Percentiles rank a stretch among this genome's conserved stretches.
Conservation (phyloP, 176 grass and related monocot genomes). For the Avena atlantica region DNA sequence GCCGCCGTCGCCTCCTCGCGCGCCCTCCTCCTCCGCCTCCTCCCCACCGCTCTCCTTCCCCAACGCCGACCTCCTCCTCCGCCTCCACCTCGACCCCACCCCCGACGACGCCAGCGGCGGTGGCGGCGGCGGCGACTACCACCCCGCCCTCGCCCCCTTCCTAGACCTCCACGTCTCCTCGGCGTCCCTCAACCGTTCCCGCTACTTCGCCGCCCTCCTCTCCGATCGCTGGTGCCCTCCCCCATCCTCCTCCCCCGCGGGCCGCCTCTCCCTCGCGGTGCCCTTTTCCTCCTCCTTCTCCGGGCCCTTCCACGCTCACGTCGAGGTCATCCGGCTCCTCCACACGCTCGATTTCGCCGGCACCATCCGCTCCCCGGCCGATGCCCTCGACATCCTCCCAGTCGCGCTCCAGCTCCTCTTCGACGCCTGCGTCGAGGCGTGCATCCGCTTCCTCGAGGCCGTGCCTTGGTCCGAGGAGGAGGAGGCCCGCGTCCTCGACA, state of each 20-base stretch:
- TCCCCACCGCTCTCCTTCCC: constrained; percentile 51
- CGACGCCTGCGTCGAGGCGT: constrained; percentile 61
- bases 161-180: constrained; percentile 65
- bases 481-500: constrained; percentile 52
- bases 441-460: constrained; percentile 69
- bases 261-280: constrained; percentile 2
- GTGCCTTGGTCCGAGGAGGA: constrained; percentile 76
- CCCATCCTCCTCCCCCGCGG: constrained; percentile 20
- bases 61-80: constrained; percentile 65
- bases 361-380: constrained; percentile 44
- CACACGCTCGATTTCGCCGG: constrained; percentile 69
- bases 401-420: constrained; percentile 72
- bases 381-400: constrained; percentile 65
- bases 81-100: constrained; percentile 56
- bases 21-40: constrained; percentile 17
- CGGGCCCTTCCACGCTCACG: constrained; percentile 60
- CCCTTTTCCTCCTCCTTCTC: not conserved
- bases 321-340: constrained; percentile 64
- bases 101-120: not conserved
- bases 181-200: constrained; percentile 57
- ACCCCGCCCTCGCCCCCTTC: not conserved
- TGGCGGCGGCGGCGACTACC: not conserved
- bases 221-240: constrained; percentile 55
- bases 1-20: constrained; percentile 34
- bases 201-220: constrained; percentile 66